These are phyloP conservation scores for Berkeleyomyces basicola DNA, from an alignment of 2,329 filamentous ascomycete species.

Conservation along the genomic window DNA sequence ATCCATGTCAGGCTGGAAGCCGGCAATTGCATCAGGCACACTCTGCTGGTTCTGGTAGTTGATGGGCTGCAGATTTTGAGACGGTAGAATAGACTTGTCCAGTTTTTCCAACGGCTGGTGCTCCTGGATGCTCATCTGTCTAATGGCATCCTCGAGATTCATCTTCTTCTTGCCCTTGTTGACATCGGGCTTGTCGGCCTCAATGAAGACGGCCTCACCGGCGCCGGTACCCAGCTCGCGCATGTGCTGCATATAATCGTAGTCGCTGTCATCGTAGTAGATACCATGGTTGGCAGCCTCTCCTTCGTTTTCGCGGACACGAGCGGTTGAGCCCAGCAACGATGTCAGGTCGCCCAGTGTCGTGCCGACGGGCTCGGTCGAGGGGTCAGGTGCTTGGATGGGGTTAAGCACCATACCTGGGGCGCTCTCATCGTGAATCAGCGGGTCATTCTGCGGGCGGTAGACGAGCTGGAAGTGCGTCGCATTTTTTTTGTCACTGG, in stretches of 20 bases:
- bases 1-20: slow-evolving; percentile 97
- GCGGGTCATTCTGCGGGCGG: slow-evolving; percentile 90
- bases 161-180: slow-evolving; percentile 57
- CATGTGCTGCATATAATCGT: slow-evolving; percentile 99
- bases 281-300: slow-evolving; percentile 89
- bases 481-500: slow-evolving; percentile 73
- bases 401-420: slow-evolving; percentile 82
- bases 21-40: slow-evolving; percentile 75
- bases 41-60: slow-evolving; percentile 91
- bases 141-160: slow-evolving; percentile 67
- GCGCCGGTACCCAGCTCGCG: slow-evolving; percentile 57
- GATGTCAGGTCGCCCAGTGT: slow-evolving; percentile 58
- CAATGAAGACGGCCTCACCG: slow-evolving; percentile 69
- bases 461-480: slow-evolving; percentile 90
- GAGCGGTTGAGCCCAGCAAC: slow-evolving; percentile 53
- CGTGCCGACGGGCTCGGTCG: slow-evolving; percentile 27
- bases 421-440: slow-evolving; percentile 81
- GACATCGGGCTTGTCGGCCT: slow-evolving; percentile 42
- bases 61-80: slow-evolving; percentile 57
- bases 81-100: slow-evolving; percentile 60
- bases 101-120: slow-evolving; percentile 38
- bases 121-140: slow-evolving; percentile 34
- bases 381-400: slow-evolving; percentile 24
- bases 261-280: slow-evolving; percentile 86
- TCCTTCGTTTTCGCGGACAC: slow-evolving; percentile 75